Percentiles rank a stretch among this genome's conserved stretches.
phyloP scores from a whole-genome alignment of 352 stramenopile genomes.

The Globisporangium paddicum region DNA sequence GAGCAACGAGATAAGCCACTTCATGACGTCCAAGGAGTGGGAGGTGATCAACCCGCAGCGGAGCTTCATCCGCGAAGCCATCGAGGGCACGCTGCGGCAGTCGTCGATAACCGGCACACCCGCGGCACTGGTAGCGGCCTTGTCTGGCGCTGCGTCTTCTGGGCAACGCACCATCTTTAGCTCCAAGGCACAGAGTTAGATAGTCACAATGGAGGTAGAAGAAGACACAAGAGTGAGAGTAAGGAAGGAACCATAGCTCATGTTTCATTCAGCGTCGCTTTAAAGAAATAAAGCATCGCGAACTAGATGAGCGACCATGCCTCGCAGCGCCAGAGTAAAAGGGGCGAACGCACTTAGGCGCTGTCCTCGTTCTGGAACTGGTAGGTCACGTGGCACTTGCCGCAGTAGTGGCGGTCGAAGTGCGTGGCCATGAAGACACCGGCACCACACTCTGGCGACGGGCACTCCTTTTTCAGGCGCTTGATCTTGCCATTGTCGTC shows the following conservation, averaged over 20 bases:
- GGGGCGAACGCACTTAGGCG: conserved; percentile 27
- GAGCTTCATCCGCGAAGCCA: conserved; percentile 44
- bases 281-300: background rate
- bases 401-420: conserved; percentile 99
- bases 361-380: conserved; percentile 82
- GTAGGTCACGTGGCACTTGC: conserved; percentile 98
- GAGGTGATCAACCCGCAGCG: conserved; percentile 53
- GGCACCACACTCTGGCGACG: conserved; percentile 91
- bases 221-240: background rate
- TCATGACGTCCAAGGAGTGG: conserved; percentile 70
- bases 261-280: conserved; percentile 10
- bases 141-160: background rate
- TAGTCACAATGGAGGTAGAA: too few species aligned
- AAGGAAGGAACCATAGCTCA: conserved; percentile 20
- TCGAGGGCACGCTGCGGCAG: conserved; percentile 31
- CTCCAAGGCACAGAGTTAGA: too few species aligned
- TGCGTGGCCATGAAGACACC: conserved; percentile 99
- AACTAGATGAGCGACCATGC: background rate
- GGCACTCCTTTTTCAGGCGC: conserved; percentile 97
- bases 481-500: conserved; percentile 96
- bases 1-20: conserved; percentile 30
- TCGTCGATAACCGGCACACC: background rate
- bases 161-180: background rate
- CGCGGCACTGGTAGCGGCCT: background rate
- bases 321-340: background rate